These are phyloP conservation scores for Linanthus parryae DNA, from an alignment of 148 eudicot species.

Conservation along the genomic window DNA sequence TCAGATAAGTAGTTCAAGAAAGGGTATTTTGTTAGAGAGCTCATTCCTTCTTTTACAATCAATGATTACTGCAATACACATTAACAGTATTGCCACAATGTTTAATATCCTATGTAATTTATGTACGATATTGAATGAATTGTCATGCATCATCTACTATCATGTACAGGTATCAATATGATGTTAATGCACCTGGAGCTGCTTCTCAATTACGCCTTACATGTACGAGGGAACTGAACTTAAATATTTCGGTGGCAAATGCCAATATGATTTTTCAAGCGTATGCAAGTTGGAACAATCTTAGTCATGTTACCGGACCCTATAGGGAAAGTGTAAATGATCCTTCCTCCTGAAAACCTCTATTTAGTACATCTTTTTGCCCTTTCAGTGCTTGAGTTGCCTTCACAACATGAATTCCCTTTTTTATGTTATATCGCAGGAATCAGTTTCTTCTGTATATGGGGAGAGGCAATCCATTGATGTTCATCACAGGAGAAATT, in stretches of 20 bases:
- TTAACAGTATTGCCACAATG: no score
- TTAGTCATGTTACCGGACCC: constrained; percentile 54
- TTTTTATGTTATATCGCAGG: constrained; percentile 32
- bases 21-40: no score
- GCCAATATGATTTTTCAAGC: constrained; percentile 93
- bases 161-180: constrained; percentile 74
- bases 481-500: constrained; percentile 62
- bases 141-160: not conserved
- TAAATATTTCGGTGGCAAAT: constrained; percentile 84
- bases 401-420: not conserved
- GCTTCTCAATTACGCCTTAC: constrained; percentile 89
- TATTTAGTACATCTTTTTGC: not conserved
- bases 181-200: constrained; percentile 65
- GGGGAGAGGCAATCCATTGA: constrained; percentile 41
- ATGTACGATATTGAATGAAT: no score
- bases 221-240: constrained; percentile 72
- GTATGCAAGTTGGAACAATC: constrained; percentile 96
- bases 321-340: constrained; percentile 32
- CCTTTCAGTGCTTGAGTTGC: not conserved
- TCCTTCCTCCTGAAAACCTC: not conserved
- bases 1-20: no score
- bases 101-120: no score
- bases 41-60: no score
- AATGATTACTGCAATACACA: no score
- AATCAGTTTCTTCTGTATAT: constrained; percentile 45